Conservation (phyloP, 805 yeast genomes). For the Kodamaea restingae region DNA sequence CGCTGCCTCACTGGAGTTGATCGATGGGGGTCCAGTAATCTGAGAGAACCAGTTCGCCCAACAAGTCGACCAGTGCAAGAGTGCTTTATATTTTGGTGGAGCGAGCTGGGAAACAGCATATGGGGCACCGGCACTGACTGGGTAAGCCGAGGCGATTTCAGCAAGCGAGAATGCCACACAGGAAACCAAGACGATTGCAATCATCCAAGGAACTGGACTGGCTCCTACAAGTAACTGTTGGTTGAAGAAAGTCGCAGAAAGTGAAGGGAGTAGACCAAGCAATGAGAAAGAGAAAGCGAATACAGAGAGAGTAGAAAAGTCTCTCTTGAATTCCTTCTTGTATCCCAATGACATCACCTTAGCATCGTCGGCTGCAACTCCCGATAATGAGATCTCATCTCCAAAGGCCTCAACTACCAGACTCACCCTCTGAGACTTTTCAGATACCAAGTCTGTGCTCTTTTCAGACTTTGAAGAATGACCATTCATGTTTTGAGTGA, state of each 20-base stretch:
- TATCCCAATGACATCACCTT: conserved; percentile 55
- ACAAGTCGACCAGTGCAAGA: conserved; percentile 59
- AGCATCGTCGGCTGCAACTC: conserved; percentile 47
- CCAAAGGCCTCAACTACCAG: not conserved
- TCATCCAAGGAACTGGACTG: conserved; percentile 57
- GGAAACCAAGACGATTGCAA: conserved; percentile 52
- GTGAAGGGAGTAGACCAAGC: conserved; percentile 60
- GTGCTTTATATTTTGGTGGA: conserved; percentile 49
- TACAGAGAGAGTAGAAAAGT: conserved; percentile 52
- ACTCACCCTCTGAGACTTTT: not conserved
- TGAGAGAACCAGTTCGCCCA: conserved; percentile 65
- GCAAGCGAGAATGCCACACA: conserved; percentile 62
- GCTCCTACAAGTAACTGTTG: conserved; percentile 59
- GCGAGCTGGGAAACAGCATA: conserved; percentile 63
- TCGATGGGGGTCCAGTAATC: conserved; percentile 61
- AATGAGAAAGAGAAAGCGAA: conserved; percentile 63
- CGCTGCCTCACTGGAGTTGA: conserved; percentile 52
- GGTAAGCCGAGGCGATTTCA: conserved; percentile 61
- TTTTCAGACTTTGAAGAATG: not conserved
- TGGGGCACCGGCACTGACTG: conserved; percentile 66
- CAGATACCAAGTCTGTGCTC: not conserved
- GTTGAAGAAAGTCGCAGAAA: conserved; percentile 57
- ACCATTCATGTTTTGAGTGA: no score
- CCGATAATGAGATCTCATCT: conserved; percentile 9
- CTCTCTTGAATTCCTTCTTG: conserved; percentile 59